These are phyloP conservation scores for Collariella sp. DNA, from an alignment of 495 filamentous ascomycete species.

Conservation along the genomic window DNA sequence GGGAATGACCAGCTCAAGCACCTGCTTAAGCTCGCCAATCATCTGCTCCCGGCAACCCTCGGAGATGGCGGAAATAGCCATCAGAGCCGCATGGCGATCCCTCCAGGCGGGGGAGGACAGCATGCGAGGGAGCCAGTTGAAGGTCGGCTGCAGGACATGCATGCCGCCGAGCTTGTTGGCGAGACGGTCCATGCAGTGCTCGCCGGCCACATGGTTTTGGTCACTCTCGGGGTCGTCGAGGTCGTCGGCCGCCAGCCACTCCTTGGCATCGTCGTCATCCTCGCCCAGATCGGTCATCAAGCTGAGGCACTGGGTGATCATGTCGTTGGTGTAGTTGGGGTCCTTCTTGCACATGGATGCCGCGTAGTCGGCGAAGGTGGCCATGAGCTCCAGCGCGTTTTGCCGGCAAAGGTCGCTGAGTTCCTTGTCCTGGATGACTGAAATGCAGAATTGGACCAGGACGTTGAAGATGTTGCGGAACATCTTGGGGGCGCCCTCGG, in stretches of 20 bases:
- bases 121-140: slow-evolving; percentile 95
- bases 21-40: slow-evolving; percentile 87
- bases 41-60: slow-evolving; percentile 96
- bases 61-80: slow-evolving; percentile 98
- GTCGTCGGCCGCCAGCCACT: slow-evolving; percentile 92
- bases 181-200: slow-evolving; percentile 97
- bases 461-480: slow-evolving; percentile 87
- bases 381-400: slow-evolving; percentile 93
- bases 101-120: slow-evolving; percentile 92
- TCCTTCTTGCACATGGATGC: slow-evolving; percentile 94
- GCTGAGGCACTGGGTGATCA: slow-evolving; percentile 98
- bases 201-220: slow-evolving; percentile 93
- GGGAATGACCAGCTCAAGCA: slow-evolving; percentile 86
- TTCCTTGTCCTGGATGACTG: slow-evolving; percentile 92
- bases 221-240: slow-evolving; percentile 95
- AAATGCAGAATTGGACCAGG: slow-evolving; percentile 83
- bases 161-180: slow-evolving; percentile 94
- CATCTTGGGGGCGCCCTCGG: slow-evolving; percentile 88
- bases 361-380: slow-evolving; percentile 92
- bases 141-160: slow-evolving; percentile 83
- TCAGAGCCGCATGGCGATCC: slow-evolving; percentile 92
- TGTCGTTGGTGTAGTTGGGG: slow-evolving; percentile 76
- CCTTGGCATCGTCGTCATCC: slow-evolving; percentile 89
- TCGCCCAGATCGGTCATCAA: slow-evolving; percentile 97
- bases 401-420: slow-evolving; percentile 82